Conservation (phyloP, 345 rosid genomes). For the Brassica cretica region DNA sequence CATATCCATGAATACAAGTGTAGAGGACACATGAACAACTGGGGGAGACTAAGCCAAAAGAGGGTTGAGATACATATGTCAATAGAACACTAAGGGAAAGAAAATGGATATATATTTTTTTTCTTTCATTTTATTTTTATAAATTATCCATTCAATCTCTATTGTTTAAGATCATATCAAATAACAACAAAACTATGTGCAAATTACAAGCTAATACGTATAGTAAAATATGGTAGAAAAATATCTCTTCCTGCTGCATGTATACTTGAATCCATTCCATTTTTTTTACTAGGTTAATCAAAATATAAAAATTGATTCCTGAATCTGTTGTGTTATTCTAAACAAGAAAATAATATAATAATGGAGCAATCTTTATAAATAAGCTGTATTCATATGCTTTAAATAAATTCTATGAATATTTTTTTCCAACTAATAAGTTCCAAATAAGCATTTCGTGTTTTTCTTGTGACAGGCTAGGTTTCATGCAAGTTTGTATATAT, state of each 20-base stretch:
- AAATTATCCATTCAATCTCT: conserved; percentile 20
- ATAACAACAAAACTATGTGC: background rate
- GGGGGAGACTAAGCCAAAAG: conserved; percentile 26
- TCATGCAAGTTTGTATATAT: conserved; percentile 12
- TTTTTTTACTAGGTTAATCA: background rate
- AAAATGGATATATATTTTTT: background rate
- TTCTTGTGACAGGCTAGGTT: background rate
- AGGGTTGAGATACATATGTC: conserved; percentile 29
- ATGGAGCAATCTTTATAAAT: background rate
- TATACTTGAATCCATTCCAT: background rate
- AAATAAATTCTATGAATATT: background rate
- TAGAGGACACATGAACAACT: background rate
- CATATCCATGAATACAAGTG: conserved; percentile 16
- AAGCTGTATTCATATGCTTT: background rate
- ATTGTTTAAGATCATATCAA: conserved; percentile 7
- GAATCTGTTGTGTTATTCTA: background rate
- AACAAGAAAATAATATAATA: background rate
- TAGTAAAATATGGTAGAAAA: conserved; percentile 3
- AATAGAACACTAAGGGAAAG: conserved; percentile 31
- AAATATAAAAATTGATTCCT: background rate
- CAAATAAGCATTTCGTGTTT: background rate
- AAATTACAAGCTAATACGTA: background rate
- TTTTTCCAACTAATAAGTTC: background rate
- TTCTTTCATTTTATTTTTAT: conserved; percentile 10
- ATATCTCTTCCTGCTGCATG: background rate